Evolutionary conservation across 805 yeast genomes (phyloP).

Genomic region (Suhomyces kilbournensis): DNA sequence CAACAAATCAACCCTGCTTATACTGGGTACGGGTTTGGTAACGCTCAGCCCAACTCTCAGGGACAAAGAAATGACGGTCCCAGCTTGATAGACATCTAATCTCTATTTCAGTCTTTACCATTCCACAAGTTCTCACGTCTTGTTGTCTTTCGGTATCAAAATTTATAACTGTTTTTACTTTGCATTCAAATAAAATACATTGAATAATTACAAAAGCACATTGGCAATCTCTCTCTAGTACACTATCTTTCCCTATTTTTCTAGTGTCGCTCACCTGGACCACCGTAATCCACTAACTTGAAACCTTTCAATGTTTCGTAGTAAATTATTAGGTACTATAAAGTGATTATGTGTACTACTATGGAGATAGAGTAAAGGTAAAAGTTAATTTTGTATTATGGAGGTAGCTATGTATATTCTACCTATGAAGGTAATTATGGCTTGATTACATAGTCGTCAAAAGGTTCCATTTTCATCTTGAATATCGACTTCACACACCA

Average conservation of each 20-base stretch:
- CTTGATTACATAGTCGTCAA: conserved; percentile 17
- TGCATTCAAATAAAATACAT: not conserved
- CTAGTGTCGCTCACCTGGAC: too few relatives aligned
- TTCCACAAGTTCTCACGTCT: not conserved
- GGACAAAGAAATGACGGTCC: conserved; percentile 37
- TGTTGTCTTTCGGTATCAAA: not conserved
- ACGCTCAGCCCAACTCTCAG: conserved; percentile 45
- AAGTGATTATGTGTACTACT: not conserved
- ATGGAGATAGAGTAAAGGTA: too few relatives aligned
- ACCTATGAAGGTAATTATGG: not conserved
- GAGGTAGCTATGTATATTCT: too few relatives aligned
- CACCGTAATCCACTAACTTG: too few relatives aligned
- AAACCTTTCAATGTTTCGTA: too few relatives aligned
- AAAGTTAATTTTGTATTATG: too few relatives aligned
- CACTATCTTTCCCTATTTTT: too few relatives aligned
- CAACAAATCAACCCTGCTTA: conserved; percentile 64
- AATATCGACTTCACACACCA: conserved; percentile 61
- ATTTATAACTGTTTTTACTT: not conserved
- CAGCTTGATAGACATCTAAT: conserved; percentile 45
- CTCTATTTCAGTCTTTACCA: not conserved
- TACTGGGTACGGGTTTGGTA: conserved; percentile 95
- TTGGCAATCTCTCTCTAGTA: too few relatives aligned
- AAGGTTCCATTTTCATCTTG: conserved; percentile 34
- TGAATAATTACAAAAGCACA: not conserved
- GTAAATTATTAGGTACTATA: not conserved